phyloP scores from a whole-genome alignment of 148 eudicot species.

The Vaccinium corymbosum region DNA sequence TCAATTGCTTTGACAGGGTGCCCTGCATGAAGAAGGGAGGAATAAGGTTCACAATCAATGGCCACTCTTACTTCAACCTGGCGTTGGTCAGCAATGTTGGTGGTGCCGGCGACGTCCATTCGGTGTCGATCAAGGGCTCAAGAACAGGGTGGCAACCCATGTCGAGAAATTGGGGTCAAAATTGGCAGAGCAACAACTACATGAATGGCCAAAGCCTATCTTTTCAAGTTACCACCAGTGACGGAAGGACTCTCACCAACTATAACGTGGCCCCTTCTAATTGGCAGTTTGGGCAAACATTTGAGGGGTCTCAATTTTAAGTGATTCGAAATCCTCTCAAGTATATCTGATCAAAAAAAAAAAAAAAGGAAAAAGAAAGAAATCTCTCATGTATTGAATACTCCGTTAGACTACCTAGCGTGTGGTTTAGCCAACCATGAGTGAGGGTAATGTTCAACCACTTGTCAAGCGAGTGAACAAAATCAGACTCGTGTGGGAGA shows the following conservation, averaged over 20 bases:
- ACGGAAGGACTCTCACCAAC: slow-evolving; percentile 32
- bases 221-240: slow-evolving; percentile 29
- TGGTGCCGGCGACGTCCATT: slow-evolving; percentile 30
- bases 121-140: slow-evolving; percentile 34
- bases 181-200: slow-evolving; percentile 38
- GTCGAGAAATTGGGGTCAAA: slow-evolving; percentile 40
- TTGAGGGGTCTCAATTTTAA: slow-evolving; percentile 28
- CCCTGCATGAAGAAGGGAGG: slow-evolving; percentile 35
- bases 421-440: neutral
- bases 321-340: neutral
- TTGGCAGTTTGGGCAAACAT: slow-evolving; percentile 40
- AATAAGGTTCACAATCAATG: slow-evolving; percentile 36
- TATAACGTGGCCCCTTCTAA: slow-evolving; percentile 25
- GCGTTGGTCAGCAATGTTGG: slow-evolving; percentile 31
- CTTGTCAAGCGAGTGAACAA: neutral
- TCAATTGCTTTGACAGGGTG: slow-evolving; percentile 19
- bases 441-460: neutral
- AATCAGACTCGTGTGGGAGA: neutral
- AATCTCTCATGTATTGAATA: too few species aligned
- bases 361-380: too few species aligned
- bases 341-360: too few species aligned
- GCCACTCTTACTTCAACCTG: slow-evolving; percentile 32
- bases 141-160: slow-evolving; percentile 34
- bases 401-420: too few species aligned
- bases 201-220: slow-evolving; percentile 34